These are phyloP conservation scores for Cryphonectria carpinicola DNA, from an alignment of 2,329 filamentous ascomycete genomes.

Conservation along the genomic window DNA sequence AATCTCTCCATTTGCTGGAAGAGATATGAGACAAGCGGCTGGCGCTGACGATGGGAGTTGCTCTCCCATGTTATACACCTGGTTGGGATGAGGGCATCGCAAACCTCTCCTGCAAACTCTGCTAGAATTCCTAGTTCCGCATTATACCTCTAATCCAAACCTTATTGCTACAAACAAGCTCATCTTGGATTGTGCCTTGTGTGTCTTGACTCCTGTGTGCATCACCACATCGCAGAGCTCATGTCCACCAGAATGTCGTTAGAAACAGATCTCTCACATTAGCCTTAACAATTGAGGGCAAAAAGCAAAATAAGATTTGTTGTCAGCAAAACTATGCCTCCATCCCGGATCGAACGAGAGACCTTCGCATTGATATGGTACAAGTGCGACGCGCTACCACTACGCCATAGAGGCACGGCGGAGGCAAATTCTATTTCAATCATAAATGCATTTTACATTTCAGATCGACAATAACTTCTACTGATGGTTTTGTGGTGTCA, in stretches of 20 bases:
- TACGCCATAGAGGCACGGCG: conserved; percentile 11
- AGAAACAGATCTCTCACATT: neutral
- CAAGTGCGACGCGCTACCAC: conserved; percentile 18
- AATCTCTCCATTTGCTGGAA: neutral
- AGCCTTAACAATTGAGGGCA: neutral
- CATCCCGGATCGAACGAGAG: conserved; percentile 19
- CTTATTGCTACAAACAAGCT: neutral
- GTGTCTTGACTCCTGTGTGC: neutral
- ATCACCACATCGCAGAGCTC: neutral
- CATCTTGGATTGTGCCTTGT: neutral
- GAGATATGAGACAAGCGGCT: neutral
- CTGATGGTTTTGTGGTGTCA: too few species aligned
- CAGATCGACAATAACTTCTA: too few species aligned
- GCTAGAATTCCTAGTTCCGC: neutral
- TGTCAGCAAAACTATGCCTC: neutral
- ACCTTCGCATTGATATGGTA: conserved; percentile 8
- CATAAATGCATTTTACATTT: neutral
- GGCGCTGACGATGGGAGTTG: neutral
- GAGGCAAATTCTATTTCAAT: neutral
- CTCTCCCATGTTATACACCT: neutral
- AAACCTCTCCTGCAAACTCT: neutral
- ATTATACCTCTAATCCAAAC: neutral
- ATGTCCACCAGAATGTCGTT: neutral
- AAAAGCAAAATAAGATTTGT: neutral
- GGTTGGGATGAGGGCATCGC: neutral